Conservation (phyloP, 2,329 filamentous ascomycete species). For the Aspergillus caelatus region DNA sequence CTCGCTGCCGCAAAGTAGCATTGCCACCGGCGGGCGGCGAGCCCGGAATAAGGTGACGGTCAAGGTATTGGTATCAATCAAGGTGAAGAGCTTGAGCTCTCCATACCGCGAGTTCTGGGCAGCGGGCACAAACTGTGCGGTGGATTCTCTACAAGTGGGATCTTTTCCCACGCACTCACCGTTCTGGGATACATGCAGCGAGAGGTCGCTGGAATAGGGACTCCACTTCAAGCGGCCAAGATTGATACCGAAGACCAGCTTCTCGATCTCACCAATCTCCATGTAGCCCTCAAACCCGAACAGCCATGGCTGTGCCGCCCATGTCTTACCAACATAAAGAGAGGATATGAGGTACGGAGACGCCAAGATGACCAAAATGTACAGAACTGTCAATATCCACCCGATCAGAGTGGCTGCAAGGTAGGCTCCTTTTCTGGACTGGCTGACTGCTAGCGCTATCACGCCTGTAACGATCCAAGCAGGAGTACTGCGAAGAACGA, state of each 20-base stretch:
- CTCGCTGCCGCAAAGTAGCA: constrained; percentile 49
- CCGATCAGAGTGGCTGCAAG: constrained; percentile 18
- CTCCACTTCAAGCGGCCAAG: constrained; percentile 16
- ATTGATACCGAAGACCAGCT: constrained; percentile 41
- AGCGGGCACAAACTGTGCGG: no score
- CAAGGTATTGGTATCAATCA: no score
- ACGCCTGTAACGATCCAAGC: no score
- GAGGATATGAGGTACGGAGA: constrained; percentile 38
- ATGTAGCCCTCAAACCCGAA: constrained; percentile 50
- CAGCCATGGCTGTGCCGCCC: constrained; percentile 45
- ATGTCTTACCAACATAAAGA: constrained; percentile 46
- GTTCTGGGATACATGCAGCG: constrained; percentile 5
- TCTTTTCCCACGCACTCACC: no score
- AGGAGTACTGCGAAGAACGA: no score
- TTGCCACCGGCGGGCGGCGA: constrained; percentile 42
- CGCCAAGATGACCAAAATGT: no score
- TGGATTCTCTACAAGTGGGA: no score
- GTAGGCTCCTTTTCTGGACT: no score
- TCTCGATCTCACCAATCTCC: constrained; percentile 42
- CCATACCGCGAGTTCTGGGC: no score
- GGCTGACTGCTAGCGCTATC: no score
- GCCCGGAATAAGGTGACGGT: constrained; percentile 37
- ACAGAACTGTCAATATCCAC: no score
- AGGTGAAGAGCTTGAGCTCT: no score
- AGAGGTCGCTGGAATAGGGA: constrained; percentile 35